Conservation (phyloP, 805 yeast genomes). For the Wickerhamomyces mucosus region DNA sequence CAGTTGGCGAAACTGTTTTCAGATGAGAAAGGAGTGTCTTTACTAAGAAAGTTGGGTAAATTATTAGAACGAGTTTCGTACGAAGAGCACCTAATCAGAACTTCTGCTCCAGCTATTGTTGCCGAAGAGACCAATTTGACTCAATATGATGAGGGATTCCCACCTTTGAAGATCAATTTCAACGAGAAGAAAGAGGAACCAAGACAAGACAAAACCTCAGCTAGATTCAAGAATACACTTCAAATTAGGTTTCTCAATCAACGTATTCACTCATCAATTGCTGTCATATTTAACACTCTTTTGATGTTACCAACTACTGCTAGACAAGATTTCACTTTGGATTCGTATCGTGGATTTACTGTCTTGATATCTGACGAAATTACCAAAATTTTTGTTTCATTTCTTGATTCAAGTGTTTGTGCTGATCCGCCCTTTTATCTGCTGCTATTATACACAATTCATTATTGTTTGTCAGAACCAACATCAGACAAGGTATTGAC, state of each 20-base stretch:
- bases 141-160: slow-evolving; percentile 24
- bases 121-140: slow-evolving; percentile 32
- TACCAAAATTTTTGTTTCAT: slow-evolving; percentile 17
- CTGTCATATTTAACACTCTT: slow-evolving; percentile 33
- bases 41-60: slow-evolving; percentile 32
- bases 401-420: slow-evolving; percentile 11
- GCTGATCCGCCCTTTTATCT: slow-evolving; percentile 22
- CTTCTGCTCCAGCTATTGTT: slow-evolving; percentile 36
- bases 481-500: slow-evolving; percentile 25
- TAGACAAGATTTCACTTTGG: slow-evolving; percentile 32
- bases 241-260: slow-evolving; percentile 43
- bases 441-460: slow-evolving; percentile 27
- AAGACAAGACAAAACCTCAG: slow-evolving; percentile 36
- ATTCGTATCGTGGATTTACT: slow-evolving; percentile 29
- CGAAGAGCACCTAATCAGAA: slow-evolving; percentile 49
- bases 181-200: slow-evolving; percentile 28
- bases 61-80: slow-evolving; percentile 41
- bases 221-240: slow-evolving; percentile 54
- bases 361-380: slow-evolving; percentile 30
- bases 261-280: slow-evolving; percentile 36
- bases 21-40: slow-evolving; percentile 28
- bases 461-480: slow-evolving; percentile 25
- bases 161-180: slow-evolving; percentile 33
- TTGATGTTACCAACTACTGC: slow-evolving; percentile 37
- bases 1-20: slow-evolving; percentile 33